Percentiles rank a stretch among this genome's conserved stretches.
phyloP scores from a whole-genome alignment of 495 filamentous ascomycete genomes.

The Annulohypoxylon stygium region DNA sequence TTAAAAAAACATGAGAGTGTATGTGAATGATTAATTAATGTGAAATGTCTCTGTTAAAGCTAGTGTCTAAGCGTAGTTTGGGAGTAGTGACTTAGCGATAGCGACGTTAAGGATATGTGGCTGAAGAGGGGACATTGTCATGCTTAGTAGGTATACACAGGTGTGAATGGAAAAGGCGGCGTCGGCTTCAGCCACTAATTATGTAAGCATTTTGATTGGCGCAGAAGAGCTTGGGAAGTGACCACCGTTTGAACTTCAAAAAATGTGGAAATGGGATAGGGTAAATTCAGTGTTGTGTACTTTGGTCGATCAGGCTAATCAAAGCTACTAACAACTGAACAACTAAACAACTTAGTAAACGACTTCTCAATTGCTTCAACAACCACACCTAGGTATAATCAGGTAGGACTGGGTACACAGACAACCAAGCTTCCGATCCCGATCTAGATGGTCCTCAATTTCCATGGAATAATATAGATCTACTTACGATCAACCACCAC shows the following conservation, averaged over 20 bases:
- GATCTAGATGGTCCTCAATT: conserved; percentile 17
- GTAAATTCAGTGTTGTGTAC: conserved; percentile 31
- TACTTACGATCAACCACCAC: conserved; percentile 34
- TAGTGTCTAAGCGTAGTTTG: not conserved
- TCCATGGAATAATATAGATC: conserved; percentile 40
- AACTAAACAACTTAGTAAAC: not conserved
- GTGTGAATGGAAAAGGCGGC: too few relatives aligned
- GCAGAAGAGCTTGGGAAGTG: conserved; percentile 30
- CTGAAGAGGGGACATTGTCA: not conserved
- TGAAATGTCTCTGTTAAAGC: not conserved
- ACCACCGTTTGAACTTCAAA: conserved; percentile 45
- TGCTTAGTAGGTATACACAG: too few relatives aligned
- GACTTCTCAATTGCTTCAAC: conserved; percentile 19
- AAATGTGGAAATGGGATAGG: conserved; percentile 34
- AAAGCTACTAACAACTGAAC: not conserved
- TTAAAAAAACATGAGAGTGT: conserved; percentile 3
- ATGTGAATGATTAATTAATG: not conserved
- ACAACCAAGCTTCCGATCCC: not conserved
- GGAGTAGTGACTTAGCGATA: not conserved
- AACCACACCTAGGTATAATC: not conserved
- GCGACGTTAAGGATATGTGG: conserved; percentile 11
- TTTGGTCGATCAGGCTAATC: conserved; percentile 18
- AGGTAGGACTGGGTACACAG: not conserved
- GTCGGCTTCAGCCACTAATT: conserved; percentile 15
- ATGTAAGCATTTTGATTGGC: conserved; percentile 31